These are phyloP conservation scores for Ganoderma boninense DNA, from an alignment of 1,284 basidiomycete species.

Conservation along the genomic window DNA sequence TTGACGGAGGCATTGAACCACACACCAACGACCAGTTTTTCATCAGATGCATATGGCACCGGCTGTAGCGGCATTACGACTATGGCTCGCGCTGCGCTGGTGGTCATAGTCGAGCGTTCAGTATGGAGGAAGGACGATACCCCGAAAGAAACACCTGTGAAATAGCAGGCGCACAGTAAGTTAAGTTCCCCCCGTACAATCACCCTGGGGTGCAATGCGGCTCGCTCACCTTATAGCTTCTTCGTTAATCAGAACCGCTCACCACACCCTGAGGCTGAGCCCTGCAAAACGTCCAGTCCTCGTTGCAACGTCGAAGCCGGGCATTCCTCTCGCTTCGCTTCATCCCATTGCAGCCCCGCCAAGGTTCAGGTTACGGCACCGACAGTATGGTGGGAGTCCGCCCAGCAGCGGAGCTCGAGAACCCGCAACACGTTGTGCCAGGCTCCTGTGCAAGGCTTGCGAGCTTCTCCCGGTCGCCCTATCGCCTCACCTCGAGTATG, in stretches of 20 bases:
- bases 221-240: slow-evolving; percentile 5
- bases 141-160: too few relatives aligned
- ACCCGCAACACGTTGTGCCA: background rate
- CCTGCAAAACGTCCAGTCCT: background rate
- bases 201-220: background rate
- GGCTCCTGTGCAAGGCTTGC: background rate
- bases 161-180: background rate
- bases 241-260: background rate
- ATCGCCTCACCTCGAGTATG: background rate
- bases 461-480: slow-evolving; percentile 4
- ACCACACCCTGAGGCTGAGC: background rate
- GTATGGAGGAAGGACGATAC: background rate
- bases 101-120: background rate
- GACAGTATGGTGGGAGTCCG: slow-evolving; percentile 2
- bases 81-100: background rate
- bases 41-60: background rate
- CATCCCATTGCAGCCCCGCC: background rate
- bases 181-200: background rate
- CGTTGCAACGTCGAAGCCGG: background rate
- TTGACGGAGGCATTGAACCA: background rate
- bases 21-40: background rate
- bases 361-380: background rate
- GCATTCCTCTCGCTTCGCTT: slow-evolving; percentile 3
- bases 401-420: slow-evolving; percentile 4
- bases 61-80: background rate